A percentile compares a stretch with the other conserved stretches of the same genome.
Conservation (phyloP, 176 grass and related monocot species). For the Phyllostachys edulis region DNA sequence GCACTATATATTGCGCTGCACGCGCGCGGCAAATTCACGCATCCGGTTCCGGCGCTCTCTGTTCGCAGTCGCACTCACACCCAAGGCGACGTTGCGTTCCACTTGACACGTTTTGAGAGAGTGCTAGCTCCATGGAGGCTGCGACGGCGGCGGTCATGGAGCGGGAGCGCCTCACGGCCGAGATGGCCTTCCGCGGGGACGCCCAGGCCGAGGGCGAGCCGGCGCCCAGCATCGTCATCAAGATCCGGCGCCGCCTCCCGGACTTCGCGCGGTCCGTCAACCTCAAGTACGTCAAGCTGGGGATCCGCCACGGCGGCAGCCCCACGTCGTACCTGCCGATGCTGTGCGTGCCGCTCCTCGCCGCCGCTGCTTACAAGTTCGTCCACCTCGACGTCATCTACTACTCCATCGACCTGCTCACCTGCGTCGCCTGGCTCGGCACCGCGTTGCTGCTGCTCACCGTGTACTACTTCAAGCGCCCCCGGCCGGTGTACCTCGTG, state of each 20-base stretch:
- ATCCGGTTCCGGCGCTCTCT: conserved; percentile 6
- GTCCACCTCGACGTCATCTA: conserved; percentile 57
- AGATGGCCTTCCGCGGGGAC: conserved; percentile 55
- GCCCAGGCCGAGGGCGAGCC: background rate
- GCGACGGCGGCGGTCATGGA: conserved; percentile 52
- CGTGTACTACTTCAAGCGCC: conserved; percentile 64
- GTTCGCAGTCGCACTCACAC: conserved; percentile 28
- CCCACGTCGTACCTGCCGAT: conserved; percentile 40
- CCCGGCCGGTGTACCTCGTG: conserved; percentile 66
- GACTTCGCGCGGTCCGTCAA: conserved; percentile 73
- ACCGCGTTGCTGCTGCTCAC: conserved; percentile 51
- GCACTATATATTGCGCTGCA: conserved; percentile 35
- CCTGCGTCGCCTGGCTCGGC: conserved; percentile 54
- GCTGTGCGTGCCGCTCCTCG: conserved; percentile 51
- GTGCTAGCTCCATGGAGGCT: conserved; percentile 24
- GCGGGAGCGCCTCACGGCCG: conserved; percentile 64
- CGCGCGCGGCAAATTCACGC: conserved; percentile 23
- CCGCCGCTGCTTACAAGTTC: conserved; percentile 41
- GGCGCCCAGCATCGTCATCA: conserved; percentile 62
- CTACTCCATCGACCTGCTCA: conserved; percentile 61
- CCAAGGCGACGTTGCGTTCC: conserved; percentile 12
- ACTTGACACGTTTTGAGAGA: background rate
- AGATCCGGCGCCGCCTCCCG: conserved; percentile 64
- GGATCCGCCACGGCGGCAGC: conserved; percentile 55
- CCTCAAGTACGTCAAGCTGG: conserved; percentile 77